A percentile compares a stretch with the other conserved stretches of the same genome.
Evolutionary conservation across 495 filamentous ascomycete genomes (phyloP).

Genomic region (Penicillium cosmopolitanum): DNA sequence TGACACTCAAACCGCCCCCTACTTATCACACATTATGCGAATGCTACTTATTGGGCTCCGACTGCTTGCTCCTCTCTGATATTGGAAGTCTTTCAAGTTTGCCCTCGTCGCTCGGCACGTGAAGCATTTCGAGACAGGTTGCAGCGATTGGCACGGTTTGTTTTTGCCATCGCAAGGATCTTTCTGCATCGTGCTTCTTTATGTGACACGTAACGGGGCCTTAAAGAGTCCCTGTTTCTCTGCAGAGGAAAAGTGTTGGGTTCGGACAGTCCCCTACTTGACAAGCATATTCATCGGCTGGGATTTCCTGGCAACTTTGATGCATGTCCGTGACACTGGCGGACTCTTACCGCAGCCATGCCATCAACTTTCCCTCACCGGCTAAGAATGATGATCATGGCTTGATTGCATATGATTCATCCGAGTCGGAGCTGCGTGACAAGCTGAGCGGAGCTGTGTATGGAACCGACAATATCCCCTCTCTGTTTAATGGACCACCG

Average conservation of each 20-base stretch:
- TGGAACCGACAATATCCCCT: constrained; percentile 33
- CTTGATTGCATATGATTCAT: constrained; percentile 38
- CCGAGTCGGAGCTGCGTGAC: constrained; percentile 34
- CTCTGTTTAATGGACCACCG: constrained; percentile 33
- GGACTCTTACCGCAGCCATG: constrained; percentile 47
- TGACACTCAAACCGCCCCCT: constrained; percentile 5
- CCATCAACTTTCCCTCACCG: constrained; percentile 38
- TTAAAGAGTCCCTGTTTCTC: constrained; percentile 5
- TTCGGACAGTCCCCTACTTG: constrained; percentile 2
- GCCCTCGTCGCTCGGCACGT: constrained; percentile 5
- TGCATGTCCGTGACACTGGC: constrained; percentile 49
- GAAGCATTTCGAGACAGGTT: background rate
- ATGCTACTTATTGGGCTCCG: constrained; percentile 1
- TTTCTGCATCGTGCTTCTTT: constrained; percentile 9
- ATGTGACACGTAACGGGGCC: constrained; percentile 13
- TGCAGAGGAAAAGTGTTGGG: constrained; percentile 6
- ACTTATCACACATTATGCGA: constrained; percentile 5
- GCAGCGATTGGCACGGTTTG: background rate
- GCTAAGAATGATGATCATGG: constrained; percentile 25
- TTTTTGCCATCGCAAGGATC: constrained; percentile 8
- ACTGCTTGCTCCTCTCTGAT: constrained; percentile 1
- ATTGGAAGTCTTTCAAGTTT: background rate
- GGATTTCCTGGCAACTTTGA: constrained; percentile 47
- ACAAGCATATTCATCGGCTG: constrained; percentile 23
- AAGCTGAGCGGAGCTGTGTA: constrained; percentile 36